phyloP scores from a whole-genome alignment of 2,329 filamentous ascomycete genomes.

The Cladosporium sp. region DNA sequence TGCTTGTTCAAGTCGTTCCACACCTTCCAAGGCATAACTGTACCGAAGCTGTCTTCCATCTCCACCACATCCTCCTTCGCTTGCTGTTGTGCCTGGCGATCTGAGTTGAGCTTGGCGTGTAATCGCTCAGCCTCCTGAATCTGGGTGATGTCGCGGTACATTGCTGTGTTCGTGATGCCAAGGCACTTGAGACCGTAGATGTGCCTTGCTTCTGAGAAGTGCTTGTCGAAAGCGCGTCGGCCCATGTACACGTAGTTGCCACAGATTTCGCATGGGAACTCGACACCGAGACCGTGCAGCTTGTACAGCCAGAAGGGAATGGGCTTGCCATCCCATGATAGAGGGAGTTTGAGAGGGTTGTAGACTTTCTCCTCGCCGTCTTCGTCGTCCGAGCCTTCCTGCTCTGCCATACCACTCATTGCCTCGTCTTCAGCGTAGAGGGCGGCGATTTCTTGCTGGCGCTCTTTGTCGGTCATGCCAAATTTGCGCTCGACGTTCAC shows the following conservation, averaged over 20 bases:
- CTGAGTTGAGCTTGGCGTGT: conserved; percentile 89
- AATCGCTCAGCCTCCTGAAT: conserved; percentile 85
- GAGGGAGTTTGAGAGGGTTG: conserved; percentile 90
- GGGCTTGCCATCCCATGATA: conserved; percentile 97
- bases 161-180: conserved; percentile 73
- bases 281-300: conserved; percentile 87
- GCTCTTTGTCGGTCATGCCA: conserved; percentile 95
- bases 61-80: conserved; percentile 68
- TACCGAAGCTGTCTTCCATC: conserved; percentile 97
- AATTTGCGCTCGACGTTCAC: conserved; percentile 95
- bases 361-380: conserved; percentile 77
- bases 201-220: conserved; percentile 91
- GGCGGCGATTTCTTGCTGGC: conserved; percentile 88
- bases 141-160: conserved; percentile 90
- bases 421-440: conserved; percentile 63
- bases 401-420: conserved; percentile 37
- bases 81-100: conserved; percentile 72
- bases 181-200: conserved; percentile 91
- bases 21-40: conserved; percentile 99
- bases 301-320: conserved; percentile 99
- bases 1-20: conserved; percentile 94
- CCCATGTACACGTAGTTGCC: conserved; percentile 99
- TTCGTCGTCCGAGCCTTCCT: conserved; percentile 64
- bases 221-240: conserved; percentile 91
- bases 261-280: conserved; percentile 94